Evolutionary conservation across 2,329 filamentous ascomycete species (phyloP).

Genomic region (Hypoxylon rubiginosum): DNA sequence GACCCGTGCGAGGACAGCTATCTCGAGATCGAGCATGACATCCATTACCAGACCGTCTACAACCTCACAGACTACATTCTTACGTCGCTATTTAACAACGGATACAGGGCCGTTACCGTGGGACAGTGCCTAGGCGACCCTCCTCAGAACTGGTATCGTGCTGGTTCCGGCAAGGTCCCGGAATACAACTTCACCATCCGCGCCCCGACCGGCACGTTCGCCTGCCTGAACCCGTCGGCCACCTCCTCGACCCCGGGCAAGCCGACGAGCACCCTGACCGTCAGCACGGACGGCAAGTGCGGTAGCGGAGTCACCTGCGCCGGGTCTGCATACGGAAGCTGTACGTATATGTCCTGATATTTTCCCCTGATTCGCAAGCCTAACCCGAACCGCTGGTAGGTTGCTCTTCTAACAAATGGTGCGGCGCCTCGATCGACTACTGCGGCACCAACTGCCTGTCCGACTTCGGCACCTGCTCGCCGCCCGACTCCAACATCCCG

Average conservation of each 20-base stretch:
- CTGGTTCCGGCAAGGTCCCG: constrained; percentile 46
- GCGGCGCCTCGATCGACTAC: constrained; percentile 50
- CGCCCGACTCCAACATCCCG: constrained; percentile 40
- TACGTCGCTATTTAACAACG: constrained; percentile 56
- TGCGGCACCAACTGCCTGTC: constrained; percentile 46
- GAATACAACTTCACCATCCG: constrained; percentile 47
- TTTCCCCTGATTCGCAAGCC: constrained; percentile 21
- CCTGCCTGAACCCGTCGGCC: constrained; percentile 42
- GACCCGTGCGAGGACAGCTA: constrained; percentile 49
- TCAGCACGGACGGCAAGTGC: constrained; percentile 49
- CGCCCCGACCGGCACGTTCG: constrained; percentile 49
- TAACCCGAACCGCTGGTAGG: constrained; percentile 41
- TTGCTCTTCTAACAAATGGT: constrained; percentile 48
- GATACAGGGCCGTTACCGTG: constrained; percentile 64
- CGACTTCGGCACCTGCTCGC: constrained; percentile 45
- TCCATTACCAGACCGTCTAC: constrained; percentile 61
- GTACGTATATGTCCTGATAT: constrained; percentile 41
- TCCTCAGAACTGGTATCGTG: constrained; percentile 66
- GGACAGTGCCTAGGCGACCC: constrained; percentile 69
- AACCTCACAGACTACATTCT: constrained; percentile 62
- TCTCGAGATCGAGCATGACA: constrained; percentile 61
- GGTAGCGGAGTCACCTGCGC: constrained; percentile 46
- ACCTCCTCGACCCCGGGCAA: constrained; percentile 33
- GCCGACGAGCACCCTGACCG: constrained; percentile 42
- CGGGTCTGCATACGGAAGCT: constrained; percentile 49